Base-by-base conservation (phyloP, 768 basidiomycete species). In the Rhodotorula diobovata region DNA sequence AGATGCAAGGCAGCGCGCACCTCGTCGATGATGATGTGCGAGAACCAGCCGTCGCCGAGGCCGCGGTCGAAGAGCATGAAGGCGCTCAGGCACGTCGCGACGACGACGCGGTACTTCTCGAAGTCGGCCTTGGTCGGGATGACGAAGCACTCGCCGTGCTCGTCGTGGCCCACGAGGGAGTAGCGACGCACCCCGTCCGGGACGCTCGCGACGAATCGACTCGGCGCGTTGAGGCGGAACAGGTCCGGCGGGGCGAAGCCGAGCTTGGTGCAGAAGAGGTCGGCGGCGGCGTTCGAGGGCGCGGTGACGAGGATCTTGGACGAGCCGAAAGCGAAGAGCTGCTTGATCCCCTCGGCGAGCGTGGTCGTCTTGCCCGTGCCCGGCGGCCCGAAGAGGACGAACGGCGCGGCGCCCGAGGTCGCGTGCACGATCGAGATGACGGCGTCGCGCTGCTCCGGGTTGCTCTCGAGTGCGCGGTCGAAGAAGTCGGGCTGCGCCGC, bases 211-310 rank as follows among this genome's bases (percentile, higher is more conserved):
- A 77, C 72, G 3, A 78, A 76, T 10, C 81, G 72, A 35, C 76
- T 76, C 21, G 76, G 72, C 20, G 73, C 72, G 67, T 79, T 79
- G 23, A 81, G 71, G 21, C 81, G 69, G 35, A 81, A 70, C 45
- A 67, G 53, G 23, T 28, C 3, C 2, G 41, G 21, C 11, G n/a
- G 1, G 10, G 37, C n/a, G 2, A 66, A n/a, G 21, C 25, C 25
- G 28, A 51, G 56, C 18, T 10, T 34, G 32, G 32, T 55, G 35
- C 77, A 78, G 25, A 81, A 63, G 46, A 80, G 78, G 63, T 81
- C 81, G 20, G 80, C 75, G 2, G 81, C 79, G 10, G 80, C 70
- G 68, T 81, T 81, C 25, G 77, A 79, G 0, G 81, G 80, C 1
- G 79, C 81, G 34, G 76, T 76, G 43, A 81, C 72, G 6, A 81